Evolutionary conservation across 2,329 filamentous ascomycete genomes (phyloP).

Genomic region (Aureobasidium melanogenum): DNA sequence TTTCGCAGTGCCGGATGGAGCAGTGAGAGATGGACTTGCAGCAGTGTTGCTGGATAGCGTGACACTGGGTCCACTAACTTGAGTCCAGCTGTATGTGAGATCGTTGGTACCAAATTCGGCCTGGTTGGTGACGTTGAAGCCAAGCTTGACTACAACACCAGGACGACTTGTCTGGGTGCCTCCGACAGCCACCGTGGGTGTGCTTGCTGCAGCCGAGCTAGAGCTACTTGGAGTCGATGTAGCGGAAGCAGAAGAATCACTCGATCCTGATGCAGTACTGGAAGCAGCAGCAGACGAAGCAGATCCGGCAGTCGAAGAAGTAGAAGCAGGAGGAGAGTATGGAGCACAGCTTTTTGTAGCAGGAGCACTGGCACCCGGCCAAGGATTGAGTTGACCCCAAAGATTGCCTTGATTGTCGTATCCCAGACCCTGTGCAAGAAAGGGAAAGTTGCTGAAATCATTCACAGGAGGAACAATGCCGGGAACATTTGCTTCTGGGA

Average conservation of each 20-base stretch:
- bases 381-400: constrained; percentile 33
- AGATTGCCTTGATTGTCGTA: constrained; percentile 22
- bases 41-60: constrained; percentile 19
- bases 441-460: constrained; percentile 29
- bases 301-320: constrained; percentile 20
- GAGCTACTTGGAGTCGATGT: constrained; percentile 12
- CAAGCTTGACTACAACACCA: constrained; percentile 23
- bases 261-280: constrained; percentile 18
- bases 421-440: constrained; percentile 25
- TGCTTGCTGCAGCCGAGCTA: constrained; percentile 16
- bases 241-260: constrained; percentile 19
- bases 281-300: constrained; percentile 22
- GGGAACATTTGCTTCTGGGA: constrained; percentile 33
- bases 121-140: constrained; percentile 24
- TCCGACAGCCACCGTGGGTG: constrained; percentile 21
- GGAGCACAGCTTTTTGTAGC: constrained; percentile 16
- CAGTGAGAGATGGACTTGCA: constrained; percentile 14
- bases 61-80: constrained; percentile 20
- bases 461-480: constrained; percentile 25
- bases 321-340: constrained; percentile 16
- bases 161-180: constrained; percentile 18
- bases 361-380: constrained; percentile 25
- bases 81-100: constrained; percentile 26
- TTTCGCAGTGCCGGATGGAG: constrained; percentile 18
- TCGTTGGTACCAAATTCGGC: constrained; percentile 14